Conservation (phyloP, 1,284 basidiomycete genomes). For the Fomitopsis pinicola region DNA sequence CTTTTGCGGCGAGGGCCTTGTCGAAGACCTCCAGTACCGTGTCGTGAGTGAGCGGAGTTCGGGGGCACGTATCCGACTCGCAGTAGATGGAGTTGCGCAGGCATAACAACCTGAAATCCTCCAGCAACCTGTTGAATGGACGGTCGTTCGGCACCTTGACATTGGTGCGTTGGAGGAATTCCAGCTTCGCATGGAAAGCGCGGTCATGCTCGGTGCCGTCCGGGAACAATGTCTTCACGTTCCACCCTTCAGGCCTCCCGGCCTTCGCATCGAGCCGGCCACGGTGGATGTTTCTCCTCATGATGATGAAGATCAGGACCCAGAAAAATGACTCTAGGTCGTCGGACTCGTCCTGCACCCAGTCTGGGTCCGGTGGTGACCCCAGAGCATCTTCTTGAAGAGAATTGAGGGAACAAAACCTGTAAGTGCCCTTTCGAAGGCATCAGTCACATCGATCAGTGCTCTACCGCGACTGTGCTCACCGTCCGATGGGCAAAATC, state of each 20-base stretch:
- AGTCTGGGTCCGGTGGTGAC: not conserved
- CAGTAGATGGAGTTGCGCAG: not conserved
- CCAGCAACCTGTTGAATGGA: not conserved
- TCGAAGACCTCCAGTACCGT: not conserved
- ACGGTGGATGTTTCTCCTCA: conserved; percentile 1
- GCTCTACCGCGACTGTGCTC: not conserved
- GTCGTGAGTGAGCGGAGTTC: not conserved
- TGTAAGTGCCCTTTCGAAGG: not conserved
- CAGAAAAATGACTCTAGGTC: conserved; percentile 13
- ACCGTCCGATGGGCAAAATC: not conserved
- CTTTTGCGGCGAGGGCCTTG: not conserved
- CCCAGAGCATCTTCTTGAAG: conserved; percentile 7
- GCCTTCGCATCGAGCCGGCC: not conserved
- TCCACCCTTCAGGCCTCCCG: too few relatives aligned
- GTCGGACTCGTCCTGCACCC: conserved; percentile 1
- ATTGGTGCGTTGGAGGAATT: not conserved
- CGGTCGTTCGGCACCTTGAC: not conserved
- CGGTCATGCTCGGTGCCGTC: not conserved
- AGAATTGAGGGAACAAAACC: not conserved
- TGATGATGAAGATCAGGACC: conserved; percentile 10
- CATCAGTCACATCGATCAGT: not conserved
- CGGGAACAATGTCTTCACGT: not conserved
- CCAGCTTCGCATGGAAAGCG: not conserved
- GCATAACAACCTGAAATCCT: not conserved
- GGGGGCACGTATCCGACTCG: not conserved